Percentiles rank a stretch among this genome's conserved stretches.
Conservation (phyloP, 2,329 filamentous ascomycete species). For the Verticillium isaacii region DNA sequence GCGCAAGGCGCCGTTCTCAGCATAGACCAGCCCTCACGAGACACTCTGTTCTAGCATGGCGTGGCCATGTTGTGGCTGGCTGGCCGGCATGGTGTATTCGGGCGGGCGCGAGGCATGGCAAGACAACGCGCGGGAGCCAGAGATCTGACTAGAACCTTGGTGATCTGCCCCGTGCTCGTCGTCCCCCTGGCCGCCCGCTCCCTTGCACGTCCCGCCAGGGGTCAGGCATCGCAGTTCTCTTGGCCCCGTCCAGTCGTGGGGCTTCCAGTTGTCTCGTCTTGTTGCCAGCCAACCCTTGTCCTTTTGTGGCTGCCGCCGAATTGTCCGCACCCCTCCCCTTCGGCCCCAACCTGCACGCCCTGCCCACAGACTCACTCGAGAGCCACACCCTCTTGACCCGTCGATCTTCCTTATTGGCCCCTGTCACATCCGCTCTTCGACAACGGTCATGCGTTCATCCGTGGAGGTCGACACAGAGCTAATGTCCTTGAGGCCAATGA, state of each 20-base stretch:
- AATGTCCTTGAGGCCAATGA: background rate
- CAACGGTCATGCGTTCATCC: background rate
- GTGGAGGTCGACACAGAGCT: background rate
- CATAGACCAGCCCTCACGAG: background rate
- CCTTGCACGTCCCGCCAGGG: background rate
- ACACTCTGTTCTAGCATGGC: background rate
- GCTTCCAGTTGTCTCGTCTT: background rate
- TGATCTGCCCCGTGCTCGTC: background rate
- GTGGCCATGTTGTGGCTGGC: background rate
- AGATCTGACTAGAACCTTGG: background rate
- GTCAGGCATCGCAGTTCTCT: background rate
- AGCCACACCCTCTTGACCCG: background rate
- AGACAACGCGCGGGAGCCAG: background rate
- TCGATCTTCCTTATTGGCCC: background rate
- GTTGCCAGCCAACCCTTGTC: background rate
- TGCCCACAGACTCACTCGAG: background rate
- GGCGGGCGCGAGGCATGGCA: background rate
- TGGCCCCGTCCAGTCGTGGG: background rate
- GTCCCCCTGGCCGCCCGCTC: background rate
- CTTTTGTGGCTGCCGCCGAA: background rate
- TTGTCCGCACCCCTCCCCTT: background rate
- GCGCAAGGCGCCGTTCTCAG: background rate
- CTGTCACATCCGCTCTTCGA: background rate
- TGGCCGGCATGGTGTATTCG: background rate
- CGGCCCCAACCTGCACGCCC: background rate